Base-by-base conservation (phyloP, 2,329 filamentous ascomycete genomes). In the Plectosphaerella sp. region DNA sequence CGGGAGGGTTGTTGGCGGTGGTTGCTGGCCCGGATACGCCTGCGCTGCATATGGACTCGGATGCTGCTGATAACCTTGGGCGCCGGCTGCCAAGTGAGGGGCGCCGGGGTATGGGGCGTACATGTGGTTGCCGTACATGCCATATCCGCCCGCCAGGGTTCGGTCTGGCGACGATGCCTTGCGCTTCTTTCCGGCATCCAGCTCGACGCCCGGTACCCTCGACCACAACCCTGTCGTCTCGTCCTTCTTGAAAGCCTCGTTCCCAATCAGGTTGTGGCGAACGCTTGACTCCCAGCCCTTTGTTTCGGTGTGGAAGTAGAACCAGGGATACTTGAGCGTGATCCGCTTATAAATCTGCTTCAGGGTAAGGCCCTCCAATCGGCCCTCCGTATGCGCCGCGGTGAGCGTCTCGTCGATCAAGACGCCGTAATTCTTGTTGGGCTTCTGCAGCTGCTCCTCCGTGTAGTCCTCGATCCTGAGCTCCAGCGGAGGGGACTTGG, bases 251-350 rank as follows among this genome's bases (percentile, higher is more conserved):
- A 84, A 84, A 7, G 80, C 81, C 57, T 80, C 77, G 61, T 84
- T 84, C 3, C 80, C 80, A 57, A 84, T 82, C 25, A 84, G 72
- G 52, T 84, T 84, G 59, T 84, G 81, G 1, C 81, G 77, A n/a
- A 84, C 81, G 59, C 80, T 84, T 58, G 80, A 84, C 63, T 84
- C 80, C 81, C 81, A 84, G n/a, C 81, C 81, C 61, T 83, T 84
- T 6, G 81, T 84, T 61, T 82, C 80, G 16, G 80, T 79, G 50
- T 72, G 73, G 59, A 84, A 84, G 58, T 77, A 79, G 57, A 80
- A 84, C 72, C 77, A 83, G 10, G 80, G 80, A 58, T 83, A 83
- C 58, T 72, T 73, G 54, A 73, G 71, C 57, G 77, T 79, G 50
- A 84, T 84, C 47, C 80, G 72, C 64, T 84, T 84, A 67, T 84